Conservation (phyloP, 192 early-diverging fungal genomes). For the Coemansia sp. region DNA sequence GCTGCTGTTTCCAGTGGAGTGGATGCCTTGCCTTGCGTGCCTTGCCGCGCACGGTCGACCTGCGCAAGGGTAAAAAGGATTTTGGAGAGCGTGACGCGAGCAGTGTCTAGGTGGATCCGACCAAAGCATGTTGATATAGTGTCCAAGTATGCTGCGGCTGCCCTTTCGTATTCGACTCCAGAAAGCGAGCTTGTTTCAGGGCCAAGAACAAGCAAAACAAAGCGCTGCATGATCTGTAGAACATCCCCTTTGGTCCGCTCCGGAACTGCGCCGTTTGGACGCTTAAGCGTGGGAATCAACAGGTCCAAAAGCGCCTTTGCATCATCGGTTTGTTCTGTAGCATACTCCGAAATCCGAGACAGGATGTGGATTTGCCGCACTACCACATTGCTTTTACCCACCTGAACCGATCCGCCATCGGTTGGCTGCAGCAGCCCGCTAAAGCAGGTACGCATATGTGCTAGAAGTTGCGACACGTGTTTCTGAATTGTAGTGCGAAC, state of each 20-base stretch:
- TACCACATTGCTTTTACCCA: constrained; percentile 21
- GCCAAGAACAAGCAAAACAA: constrained; percentile 72
- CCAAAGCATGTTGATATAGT: constrained; percentile 74
- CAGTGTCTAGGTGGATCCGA: constrained; percentile 62
- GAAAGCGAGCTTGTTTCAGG: constrained; percentile 2
- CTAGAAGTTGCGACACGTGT: constrained; percentile 42
- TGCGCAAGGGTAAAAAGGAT: constrained; percentile 69
- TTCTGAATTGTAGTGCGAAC: constrained; percentile 19
- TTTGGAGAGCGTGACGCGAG: constrained; percentile 63
- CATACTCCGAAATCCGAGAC: constrained; percentile 74
- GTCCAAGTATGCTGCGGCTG: constrained; percentile 66
- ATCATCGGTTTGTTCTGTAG: constrained; percentile 63
- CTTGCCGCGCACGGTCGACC: constrained; percentile 44
- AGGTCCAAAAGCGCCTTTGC: constrained; percentile 76
- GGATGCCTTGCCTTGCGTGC: neutral
- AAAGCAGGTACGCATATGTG: constrained; percentile 53
- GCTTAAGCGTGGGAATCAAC: constrained; percentile 81
- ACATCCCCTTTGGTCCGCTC: constrained; percentile 86
- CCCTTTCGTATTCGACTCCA: constrained; percentile 11
- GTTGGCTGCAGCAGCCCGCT: constrained; percentile 1
- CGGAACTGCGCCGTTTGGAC: constrained; percentile 67
- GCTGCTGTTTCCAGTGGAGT: constrained; percentile 57
- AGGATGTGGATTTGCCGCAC: constrained; percentile 80
- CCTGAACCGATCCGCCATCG: neutral
- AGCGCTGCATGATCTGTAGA: constrained; percentile 75